These are phyloP conservation scores for Sequoiadendron giganteum DNA, from an alignment of 75 land plant genomes.

Conservation along the genomic window DNA sequence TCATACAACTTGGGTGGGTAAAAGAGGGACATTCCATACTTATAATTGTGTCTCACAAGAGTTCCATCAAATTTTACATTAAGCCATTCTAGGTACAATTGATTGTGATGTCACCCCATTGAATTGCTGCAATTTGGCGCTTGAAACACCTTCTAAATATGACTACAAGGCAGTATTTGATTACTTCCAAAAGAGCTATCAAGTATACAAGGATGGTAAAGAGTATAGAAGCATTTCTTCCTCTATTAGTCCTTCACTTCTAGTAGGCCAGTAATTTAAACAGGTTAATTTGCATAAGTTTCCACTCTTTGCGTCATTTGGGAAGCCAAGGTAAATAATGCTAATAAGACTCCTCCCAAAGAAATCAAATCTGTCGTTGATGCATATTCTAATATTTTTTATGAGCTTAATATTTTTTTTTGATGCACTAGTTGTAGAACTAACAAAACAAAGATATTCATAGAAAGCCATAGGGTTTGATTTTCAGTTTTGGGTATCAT, in stretches of 20 bases:
- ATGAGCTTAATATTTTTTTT: no score
- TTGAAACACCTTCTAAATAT: background rate
- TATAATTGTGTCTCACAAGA: no score
- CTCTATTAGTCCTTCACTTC: background rate
- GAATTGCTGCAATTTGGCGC: background rate
- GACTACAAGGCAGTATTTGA: background rate
- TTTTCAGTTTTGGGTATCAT: no score
- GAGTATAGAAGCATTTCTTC: background rate
- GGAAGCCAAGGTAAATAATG: background rate
- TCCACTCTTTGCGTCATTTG: background rate
- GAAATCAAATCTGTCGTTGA: no score
- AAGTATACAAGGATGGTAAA: background rate
- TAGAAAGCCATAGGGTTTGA: no score
- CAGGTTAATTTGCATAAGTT: background rate
- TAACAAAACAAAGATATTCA: no score
- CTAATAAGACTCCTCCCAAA: no score
- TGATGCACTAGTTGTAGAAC: no score
- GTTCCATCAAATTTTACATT: background rate
- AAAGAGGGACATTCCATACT: no score
- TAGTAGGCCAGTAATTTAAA: background rate
- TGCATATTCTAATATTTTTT: no score
- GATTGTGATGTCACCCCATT: background rate
- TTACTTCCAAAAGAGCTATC: background rate
- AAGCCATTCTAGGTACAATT: background rate
- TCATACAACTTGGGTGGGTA: no score